phyloP scores from a whole-genome alignment of 202 grass and related monocot species.

The Sporobolus alterniflorus region DNA sequence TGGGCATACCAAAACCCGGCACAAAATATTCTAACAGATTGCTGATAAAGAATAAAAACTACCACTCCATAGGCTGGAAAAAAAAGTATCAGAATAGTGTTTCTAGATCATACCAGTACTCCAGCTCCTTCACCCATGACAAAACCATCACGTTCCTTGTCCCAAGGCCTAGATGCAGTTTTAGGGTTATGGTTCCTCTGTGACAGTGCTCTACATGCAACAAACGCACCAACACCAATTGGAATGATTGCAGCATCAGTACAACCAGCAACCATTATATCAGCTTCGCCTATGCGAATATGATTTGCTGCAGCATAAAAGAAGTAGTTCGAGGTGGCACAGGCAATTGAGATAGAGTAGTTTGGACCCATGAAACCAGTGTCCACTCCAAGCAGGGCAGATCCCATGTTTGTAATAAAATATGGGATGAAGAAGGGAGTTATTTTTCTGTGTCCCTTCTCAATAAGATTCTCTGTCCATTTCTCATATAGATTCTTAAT shows the following conservation, averaged over 20 bases:
- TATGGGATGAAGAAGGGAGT: too few relatives aligned
- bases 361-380: too few relatives aligned
- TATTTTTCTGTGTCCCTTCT: too few relatives aligned
- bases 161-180: conserved; percentile 93
- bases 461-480: too few relatives aligned
- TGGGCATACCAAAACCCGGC: background rate
- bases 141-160: conserved; percentile 85
- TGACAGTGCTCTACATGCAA: conserved; percentile 87
- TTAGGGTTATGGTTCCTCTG: conserved; percentile 89
- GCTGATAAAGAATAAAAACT: background rate
- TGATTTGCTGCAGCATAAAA: too few relatives aligned
- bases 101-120: conserved; percentile 55
- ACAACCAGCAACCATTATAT: conserved; percentile 91
- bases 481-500: too few relatives aligned
- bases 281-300: conserved; percentile 74
- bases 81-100: background rate
- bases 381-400: too few relatives aligned
- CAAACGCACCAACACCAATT: conserved; percentile 82
- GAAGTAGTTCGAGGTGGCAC: too few relatives aligned
- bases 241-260: conserved; percentile 86
- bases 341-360: too few relatives aligned
- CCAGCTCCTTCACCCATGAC: conserved; percentile 98
- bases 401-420: too few relatives aligned
- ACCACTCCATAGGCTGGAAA: background rate
- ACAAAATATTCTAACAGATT: background rate